phyloP scores from a whole-genome alignment of 2,329 filamentous ascomycete species.

The Aspergillus terreus region DNA sequence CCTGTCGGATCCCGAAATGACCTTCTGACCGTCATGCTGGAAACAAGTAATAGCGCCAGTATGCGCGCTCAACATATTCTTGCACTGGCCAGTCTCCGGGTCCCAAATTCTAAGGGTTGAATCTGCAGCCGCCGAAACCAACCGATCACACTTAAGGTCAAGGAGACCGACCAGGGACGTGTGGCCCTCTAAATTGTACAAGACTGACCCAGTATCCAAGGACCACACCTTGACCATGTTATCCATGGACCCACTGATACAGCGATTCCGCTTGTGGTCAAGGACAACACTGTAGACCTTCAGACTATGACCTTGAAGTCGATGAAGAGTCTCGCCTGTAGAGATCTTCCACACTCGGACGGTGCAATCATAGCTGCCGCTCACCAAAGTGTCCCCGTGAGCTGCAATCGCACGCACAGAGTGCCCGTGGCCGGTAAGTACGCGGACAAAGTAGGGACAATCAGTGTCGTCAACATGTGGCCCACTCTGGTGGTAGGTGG shows the following conservation, averaged over 20 bases:
- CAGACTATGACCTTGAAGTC: slow-evolving; percentile 78
- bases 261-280: slow-evolving; percentile 85
- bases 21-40: slow-evolving; percentile 93
- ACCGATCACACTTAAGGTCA: slow-evolving; percentile 80
- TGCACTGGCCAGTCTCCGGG: slow-evolving; percentile 85
- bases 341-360: slow-evolving; percentile 98
- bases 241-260: slow-evolving; percentile 98
- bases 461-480: slow-evolving; percentile 69
- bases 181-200: slow-evolving; percentile 91
- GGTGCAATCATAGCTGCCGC: slow-evolving; percentile 92
- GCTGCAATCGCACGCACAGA: slow-evolving; percentile 95
- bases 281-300: slow-evolving; percentile 98
- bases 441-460: slow-evolving; percentile 92
- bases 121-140: slow-evolving; percentile 93
- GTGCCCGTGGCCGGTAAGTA: slow-evolving; percentile 80
- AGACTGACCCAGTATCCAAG: slow-evolving; percentile 74
- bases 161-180: slow-evolving; percentile 86
- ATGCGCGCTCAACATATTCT: slow-evolving; percentile 84
- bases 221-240: slow-evolving; percentile 98
- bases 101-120: slow-evolving; percentile 97
- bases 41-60: slow-evolving; percentile 98
- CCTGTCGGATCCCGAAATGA: slow-evolving; percentile 92
- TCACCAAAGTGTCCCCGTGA: slow-evolving; percentile 91
- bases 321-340: slow-evolving; percentile 81
- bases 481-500: slow-evolving; percentile 73